Evolutionary conservation across 768 basidiomycete species (phyloP).

Genomic region (Trametopsis cervina): DNA sequence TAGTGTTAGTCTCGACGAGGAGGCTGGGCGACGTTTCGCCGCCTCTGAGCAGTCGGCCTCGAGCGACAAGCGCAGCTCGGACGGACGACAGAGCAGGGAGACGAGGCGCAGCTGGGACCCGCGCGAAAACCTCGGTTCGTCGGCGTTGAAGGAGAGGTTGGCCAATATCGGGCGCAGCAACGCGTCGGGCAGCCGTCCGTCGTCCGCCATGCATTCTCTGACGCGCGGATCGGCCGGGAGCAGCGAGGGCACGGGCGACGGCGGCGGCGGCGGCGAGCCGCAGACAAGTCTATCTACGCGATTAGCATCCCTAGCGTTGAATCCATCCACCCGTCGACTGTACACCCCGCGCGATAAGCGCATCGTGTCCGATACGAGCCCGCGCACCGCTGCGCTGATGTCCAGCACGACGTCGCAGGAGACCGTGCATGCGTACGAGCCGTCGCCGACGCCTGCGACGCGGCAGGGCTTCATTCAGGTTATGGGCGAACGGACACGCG

Average conservation of each 20-base stretch:
- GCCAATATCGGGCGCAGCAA: constrained; percentile 17
- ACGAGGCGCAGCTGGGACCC: constrained; percentile 41
- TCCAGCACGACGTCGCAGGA: constrained; percentile 23
- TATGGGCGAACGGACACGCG: constrained; percentile 36
- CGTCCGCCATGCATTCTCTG: constrained; percentile 8
- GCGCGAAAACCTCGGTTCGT: constrained; percentile 13
- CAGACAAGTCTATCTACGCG: constrained; percentile 18
- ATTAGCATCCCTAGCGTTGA: constrained; percentile 15
- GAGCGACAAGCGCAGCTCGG: constrained; percentile 42
- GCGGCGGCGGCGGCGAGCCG: constrained; percentile 14
- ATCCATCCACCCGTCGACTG: constrained; percentile 42
- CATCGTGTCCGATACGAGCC: constrained; percentile 28
- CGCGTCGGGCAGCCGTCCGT: constrained; percentile 12
- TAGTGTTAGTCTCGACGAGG: constrained; percentile 51
- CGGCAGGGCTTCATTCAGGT: constrained; percentile 25
- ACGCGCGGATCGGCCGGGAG: constrained; percentile 21
- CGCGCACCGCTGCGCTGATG: constrained; percentile 13
- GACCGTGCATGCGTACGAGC: constrained; percentile 31
- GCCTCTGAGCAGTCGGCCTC: constrained; percentile 28
- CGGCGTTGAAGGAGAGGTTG: constrained; percentile 21
- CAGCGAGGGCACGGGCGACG: constrained; percentile 22
- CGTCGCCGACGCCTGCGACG: constrained; percentile 39
- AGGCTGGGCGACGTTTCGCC: constrained; percentile 28
- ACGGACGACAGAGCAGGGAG: constrained; percentile 49
- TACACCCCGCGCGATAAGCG: constrained; percentile 53